Percentiles rank a stretch among this genome's conserved stretches.
Evolutionary conservation across 73 alveolate species (phyloP).

Genomic region (Symbiodinium natans): DNA sequence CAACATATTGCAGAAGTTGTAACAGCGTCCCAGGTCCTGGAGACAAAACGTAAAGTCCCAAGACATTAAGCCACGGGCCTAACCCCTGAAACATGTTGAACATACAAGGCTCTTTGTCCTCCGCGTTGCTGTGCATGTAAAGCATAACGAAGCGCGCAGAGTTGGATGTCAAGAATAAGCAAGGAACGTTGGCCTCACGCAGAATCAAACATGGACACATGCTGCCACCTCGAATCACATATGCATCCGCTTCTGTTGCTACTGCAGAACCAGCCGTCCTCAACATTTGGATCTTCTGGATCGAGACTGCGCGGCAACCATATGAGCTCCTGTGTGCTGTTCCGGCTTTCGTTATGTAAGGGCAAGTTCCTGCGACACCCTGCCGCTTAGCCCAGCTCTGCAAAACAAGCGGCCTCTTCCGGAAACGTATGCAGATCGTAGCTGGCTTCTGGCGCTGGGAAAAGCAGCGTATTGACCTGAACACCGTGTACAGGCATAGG

Average conservation of each 20-base stretch:
- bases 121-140: constrained; percentile 94
- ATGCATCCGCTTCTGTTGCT: too few species aligned
- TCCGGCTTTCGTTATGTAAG: too few species aligned
- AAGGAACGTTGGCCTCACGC: constrained; percentile 75
- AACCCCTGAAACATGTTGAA: background rate
- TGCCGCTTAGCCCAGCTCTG: too few species aligned
- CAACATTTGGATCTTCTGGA: constrained; percentile 82
- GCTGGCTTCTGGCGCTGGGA: constrained; percentile 76
- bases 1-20: constrained; percentile 75
- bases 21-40: constrained; percentile 92
- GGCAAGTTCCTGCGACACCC: too few species aligned
- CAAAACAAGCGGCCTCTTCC: constrained; percentile 61
- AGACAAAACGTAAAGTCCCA: background rate
- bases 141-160: constrained; percentile 91
- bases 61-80: background rate
- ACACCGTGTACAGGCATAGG: background rate
- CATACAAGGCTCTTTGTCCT: background rate
- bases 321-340: constrained; percentile 48
- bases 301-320: constrained; percentile 79
- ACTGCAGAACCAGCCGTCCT: too few species aligned
- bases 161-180: constrained; percentile 49
- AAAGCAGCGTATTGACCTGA: constrained; percentile 78
- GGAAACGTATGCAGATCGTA: constrained; percentile 72
- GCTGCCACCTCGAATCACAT: too few species aligned
- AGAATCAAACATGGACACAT: too few species aligned